Evolutionary conservation across 257 asterid species (phyloP), one percentile per base, ranked within the genome.

Genomic region (Penstemon eatonii): DNA sequence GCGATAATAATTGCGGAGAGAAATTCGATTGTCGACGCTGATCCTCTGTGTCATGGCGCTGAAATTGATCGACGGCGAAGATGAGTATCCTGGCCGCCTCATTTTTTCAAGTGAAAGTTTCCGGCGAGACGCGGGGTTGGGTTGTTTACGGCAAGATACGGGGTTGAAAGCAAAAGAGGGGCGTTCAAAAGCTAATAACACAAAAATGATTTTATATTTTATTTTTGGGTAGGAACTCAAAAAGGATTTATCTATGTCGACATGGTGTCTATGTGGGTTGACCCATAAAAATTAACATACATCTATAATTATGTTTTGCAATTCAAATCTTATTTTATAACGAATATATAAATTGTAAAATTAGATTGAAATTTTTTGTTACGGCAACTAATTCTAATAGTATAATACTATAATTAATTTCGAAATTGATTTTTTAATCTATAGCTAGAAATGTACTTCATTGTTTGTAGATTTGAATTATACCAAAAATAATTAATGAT

Each of bases 1-100:
- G 41, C 96, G 89, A 69, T 86, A 92, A 80, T 90, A 92, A 65
- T 85, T 85, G 60, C 95, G 92, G 56, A 92, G 89, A 63, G 96
- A 80, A 69, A 92, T 80, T 68, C 89, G 95, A 78, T 86, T 82
- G 65, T 92, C 97, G 13, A 90, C 94, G 65, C 75, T 84, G 74
- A 90, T 67, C 85, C 81, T 78, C 72, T 65, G 78, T 2, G 82
- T 62, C 66, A 81, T 47, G 15, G 77, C 71, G 59, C 74, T 73
- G 65, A 91, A 76, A 72, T 82, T 73, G 73, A 86, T 73, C 69
- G 85, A 58, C 59, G 86, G 54, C 6, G 80, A 52, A n/a, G 86
- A 66, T 18, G 83, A 78, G 60, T 66, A 64, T 38, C 81, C 75
- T 83, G 96, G 87, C 69, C 87, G 89, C 76, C 90, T 80, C 97